Base-by-base conservation (phyloP, 768 basidiomycete genomes). In the Lentinula boryana region DNA sequence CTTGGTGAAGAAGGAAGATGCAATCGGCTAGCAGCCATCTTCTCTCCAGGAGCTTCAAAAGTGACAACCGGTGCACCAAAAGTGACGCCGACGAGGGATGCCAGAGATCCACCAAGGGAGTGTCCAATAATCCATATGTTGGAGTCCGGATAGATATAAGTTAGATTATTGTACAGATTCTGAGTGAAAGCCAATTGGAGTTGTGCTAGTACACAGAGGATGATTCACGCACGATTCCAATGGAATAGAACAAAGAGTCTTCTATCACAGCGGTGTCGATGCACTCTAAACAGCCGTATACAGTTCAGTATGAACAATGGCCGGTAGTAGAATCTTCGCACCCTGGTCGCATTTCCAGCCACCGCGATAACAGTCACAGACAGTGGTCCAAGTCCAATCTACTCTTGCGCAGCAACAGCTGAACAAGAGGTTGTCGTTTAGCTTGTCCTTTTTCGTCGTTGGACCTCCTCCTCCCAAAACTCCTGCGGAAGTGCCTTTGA, bases 151-250 rank as follows among this genome's bases (percentile, higher is more conserved):
- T 96, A 98, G 83, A 96, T 85, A 69, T 88, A 91, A 5, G 93
- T 87, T 60, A 98, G 68, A 76, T 98, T 97, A 78, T 95, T 94
- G 76, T 94, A 98, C 58, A 98, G 73, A 74, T 95, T 89, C 93
- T 95, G 71, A 41, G 36, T 13, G 13, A 36, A 12, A 15, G 12
- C 13, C 8, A 52, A 32, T 48, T 49, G 31, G 60, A 36, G 27
- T 35, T 41, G 12, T 6, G 15, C 38, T 15, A 13, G 56, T 52
- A 46, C 18, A 57, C 15, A 12, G 44, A 56, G 23, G 18, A 40
- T 21, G 53, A 13, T 15, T 7, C 4, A 77, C 91, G 70, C 65
- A 95, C 95, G 62, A 86, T 91, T 59, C 91, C 95, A 57, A 94
- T 84, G 35, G 92, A 86, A 72, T 96, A 97, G 70, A 97, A 98